These are phyloP conservation scores for Phaeosphaeriaceae sp. DNA, from an alignment of 2,329 filamentous ascomycete species.

Conservation along the genomic window DNA sequence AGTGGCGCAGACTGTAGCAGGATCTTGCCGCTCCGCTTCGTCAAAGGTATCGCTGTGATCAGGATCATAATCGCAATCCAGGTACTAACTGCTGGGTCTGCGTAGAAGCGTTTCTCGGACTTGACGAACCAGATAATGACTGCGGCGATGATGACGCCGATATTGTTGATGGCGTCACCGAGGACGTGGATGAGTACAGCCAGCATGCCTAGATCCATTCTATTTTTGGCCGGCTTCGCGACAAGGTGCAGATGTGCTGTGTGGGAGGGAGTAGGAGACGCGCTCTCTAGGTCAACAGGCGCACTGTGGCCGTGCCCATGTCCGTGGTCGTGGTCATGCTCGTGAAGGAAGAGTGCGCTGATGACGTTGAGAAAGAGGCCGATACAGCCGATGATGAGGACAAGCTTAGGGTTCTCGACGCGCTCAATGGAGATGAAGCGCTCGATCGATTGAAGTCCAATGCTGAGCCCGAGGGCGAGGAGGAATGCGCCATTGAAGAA, in stretches of 20 bases:
- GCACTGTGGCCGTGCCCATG: conserved; percentile 37
- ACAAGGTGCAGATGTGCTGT: conserved; percentile 36
- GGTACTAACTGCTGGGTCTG: conserved; percentile 73
- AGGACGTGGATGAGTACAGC: conserved; percentile 75
- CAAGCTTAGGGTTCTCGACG: conserved; percentile 69
- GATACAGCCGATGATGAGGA: conserved; percentile 73
- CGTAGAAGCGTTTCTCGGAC: conserved; percentile 69
- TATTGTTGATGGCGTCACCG: conserved; percentile 77
- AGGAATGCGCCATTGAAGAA: conserved; percentile 85
- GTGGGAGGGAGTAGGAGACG: conserved; percentile 20
- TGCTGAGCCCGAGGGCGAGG: conserved; percentile 73
- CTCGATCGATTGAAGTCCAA: conserved; percentile 76
- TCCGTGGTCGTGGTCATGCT: conserved; percentile 53
- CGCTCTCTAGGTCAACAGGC: conserved; percentile 20
- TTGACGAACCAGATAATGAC: conserved; percentile 71
- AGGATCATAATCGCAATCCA: conserved; percentile 78
- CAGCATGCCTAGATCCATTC: conserved; percentile 70
- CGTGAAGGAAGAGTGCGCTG: conserved; percentile 69
- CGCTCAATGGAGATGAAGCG: conserved; percentile 66
- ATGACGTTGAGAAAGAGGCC: conserved; percentile 73
- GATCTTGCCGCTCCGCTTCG: conserved; percentile 68
- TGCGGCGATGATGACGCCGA: conserved; percentile 75
- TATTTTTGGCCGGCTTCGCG: conserved; percentile 28
- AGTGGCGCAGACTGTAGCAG: conserved; percentile 71
- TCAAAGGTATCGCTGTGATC: conserved; percentile 66